Conservation (phyloP, 768 basidiomycete genomes). For the Suillus clintonianus region DNA sequence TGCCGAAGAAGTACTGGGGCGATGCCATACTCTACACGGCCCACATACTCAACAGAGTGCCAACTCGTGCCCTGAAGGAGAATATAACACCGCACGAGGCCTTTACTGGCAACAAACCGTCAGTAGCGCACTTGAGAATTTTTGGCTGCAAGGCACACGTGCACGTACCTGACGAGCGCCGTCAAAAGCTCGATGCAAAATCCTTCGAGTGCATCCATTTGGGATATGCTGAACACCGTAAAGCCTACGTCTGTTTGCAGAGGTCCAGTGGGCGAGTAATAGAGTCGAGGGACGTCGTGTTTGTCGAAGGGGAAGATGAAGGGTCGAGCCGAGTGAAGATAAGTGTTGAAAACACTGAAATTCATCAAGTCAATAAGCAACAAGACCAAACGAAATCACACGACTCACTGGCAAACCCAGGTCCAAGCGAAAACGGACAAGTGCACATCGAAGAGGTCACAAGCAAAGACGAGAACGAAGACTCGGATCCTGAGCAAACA, state of each 20-base stretch:
- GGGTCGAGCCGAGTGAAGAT: neutral
- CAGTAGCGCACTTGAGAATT: constrained; percentile 17
- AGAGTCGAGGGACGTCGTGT: neutral
- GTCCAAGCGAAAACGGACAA: too few species aligned
- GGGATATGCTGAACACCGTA: neutral
- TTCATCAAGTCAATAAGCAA: too few species aligned
- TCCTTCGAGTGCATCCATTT: neutral
- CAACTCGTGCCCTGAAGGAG: neutral
- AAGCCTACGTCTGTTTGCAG: constrained; percentile 7
- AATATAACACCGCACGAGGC: constrained; percentile 25
- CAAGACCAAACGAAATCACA: too few species aligned
- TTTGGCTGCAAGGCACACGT: constrained; percentile 29
- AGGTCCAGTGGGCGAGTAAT: neutral
- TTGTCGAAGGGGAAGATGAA: neutral
- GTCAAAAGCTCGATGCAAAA: constrained; percentile 2
- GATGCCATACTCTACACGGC: constrained; percentile 3
- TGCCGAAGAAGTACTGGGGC: constrained; percentile 4
- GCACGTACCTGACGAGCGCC: constrained; percentile 26
- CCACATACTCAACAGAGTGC: neutral
- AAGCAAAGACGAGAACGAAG: too few species aligned
- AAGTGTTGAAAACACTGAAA: neutral
- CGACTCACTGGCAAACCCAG: too few species aligned
- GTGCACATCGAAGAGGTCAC: too few species aligned
- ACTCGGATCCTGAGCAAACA: too few species aligned
- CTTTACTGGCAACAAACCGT: constrained; percentile 19